Base-by-base conservation (phyloP, 1,284 basidiomycete genomes). In the Trichosporon faecale region DNA sequence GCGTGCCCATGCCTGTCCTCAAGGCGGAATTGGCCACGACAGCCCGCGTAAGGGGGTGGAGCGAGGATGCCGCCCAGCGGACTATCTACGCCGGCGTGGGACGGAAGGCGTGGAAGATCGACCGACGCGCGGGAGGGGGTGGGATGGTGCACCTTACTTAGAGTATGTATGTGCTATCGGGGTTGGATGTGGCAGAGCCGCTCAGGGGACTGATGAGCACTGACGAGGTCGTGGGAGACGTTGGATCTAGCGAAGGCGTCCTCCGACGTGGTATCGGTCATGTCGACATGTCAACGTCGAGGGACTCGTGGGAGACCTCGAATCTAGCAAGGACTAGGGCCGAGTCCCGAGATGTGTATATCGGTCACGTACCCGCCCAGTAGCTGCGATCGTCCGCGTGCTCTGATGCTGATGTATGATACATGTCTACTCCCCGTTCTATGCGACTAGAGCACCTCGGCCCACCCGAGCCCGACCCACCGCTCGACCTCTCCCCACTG, bases 401-500 rank as follows among this genome's bases (percentile, higher is more conserved):
- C 31, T 33, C 31, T 61, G 7, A 55, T 57, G 27, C 55, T n/a
- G 14, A 57, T 14, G 35, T 57, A 63, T 63, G 40, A 44, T 44
- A 44, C 40, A 44, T 44, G 40, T 44, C 18, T 44, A 44, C 40
- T 18, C 40, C 33, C 9, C 33, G 33, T n/a, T n/a, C 40, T 37
- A 33, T 33, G 31, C 37, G 37, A 9, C 37, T 40, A 44, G 40
- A 73, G 27, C 37, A 84, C 78, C 70, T 84, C 84, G 25, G 80
- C 82, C 77, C 78, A 80, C 3, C 84, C 83, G 3, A 82, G 75
- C 29, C 74, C 71, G 64, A 84, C 76, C 79, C 79, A 84, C 35
- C 79, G 74, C 70, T 83, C 80, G 14, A 84, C 82, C 27, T 82
- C 71, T 49, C 71, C 71, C 69, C 82, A 84, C 49, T 80, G 79